A percentile compares a stretch with the other conserved stretches of the same genome.
phyloP scores from a whole-genome alignment of 345 rosid genomes.

The Nasturtium officinale region DNA sequence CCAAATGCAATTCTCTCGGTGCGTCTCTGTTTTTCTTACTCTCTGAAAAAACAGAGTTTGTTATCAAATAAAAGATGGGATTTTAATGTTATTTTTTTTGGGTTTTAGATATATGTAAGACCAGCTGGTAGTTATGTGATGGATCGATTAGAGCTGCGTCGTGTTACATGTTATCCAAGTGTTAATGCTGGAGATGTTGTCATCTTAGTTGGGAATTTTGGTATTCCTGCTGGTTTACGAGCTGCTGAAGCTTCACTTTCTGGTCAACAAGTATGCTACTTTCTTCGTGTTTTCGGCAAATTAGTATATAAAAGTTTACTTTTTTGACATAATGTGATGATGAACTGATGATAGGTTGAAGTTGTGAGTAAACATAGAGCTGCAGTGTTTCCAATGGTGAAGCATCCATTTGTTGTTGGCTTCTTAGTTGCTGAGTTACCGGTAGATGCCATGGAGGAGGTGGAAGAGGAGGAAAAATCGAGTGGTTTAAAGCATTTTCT shows the following conservation, averaged over 20 bases:
- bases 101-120: conserved; percentile 72
- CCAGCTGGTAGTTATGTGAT: conserved; percentile 96
- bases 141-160: conserved; percentile 90
- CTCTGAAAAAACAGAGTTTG: not conserved
- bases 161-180: conserved; percentile 61
- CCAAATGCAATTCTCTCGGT: conserved; percentile 78
- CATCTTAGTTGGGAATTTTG: conserved; percentile 73
- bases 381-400: conserved; percentile 90
- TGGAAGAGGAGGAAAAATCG: conserved; percentile 9
- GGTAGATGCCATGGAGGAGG: conserved; percentile 32
- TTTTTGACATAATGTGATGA: conserved; percentile 22
- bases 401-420: conserved; percentile 87
- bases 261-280: conserved; percentile 58
- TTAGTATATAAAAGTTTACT: not conserved
- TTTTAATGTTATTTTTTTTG: not conserved
- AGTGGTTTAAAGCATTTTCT: conserved; percentile 39
- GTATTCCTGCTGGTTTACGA: conserved; percentile 72
- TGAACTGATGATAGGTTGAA: conserved; percentile 53
- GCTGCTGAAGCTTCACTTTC: conserved; percentile 85
- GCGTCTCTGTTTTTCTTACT: conserved; percentile 16
- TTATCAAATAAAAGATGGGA: not conserved
- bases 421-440: conserved; percentile 95
- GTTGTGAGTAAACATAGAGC: conserved; percentile 65
- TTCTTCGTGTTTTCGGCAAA: not conserved
- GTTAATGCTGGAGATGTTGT: conserved; percentile 58